These are phyloP conservation scores for Sclerotinia minor DNA, from an alignment of 2,329 filamentous ascomycete species.

Conservation along the genomic window DNA sequence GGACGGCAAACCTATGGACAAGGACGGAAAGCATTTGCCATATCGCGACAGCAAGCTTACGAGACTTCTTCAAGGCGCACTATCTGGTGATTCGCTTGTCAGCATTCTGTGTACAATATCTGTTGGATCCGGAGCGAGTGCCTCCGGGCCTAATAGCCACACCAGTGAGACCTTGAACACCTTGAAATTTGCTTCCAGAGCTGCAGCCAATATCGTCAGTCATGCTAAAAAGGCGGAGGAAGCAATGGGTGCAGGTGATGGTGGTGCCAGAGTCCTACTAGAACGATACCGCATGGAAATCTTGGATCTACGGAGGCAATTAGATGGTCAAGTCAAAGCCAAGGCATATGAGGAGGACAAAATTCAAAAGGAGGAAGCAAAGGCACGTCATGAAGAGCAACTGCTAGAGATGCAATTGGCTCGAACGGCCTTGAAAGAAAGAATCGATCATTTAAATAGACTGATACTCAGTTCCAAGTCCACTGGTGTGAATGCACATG, in stretches of 20 bases:
- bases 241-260: slow-evolving; percentile 78
- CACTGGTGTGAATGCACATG: slow-evolving; percentile 82
- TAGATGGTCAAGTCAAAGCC: slow-evolving; percentile 77
- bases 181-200: slow-evolving; percentile 91
- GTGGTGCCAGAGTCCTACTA: slow-evolving; percentile 80
- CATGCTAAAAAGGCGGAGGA: slow-evolving; percentile 92
- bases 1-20: slow-evolving; percentile 68
- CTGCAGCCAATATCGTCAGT: slow-evolving; percentile 97
- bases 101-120: slow-evolving; percentile 98
- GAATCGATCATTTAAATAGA: slow-evolving; percentile 94
- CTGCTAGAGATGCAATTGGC: slow-evolving; percentile 98
- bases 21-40: slow-evolving; percentile 87
- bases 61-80: slow-evolving; percentile 82
- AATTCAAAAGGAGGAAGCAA: slow-evolving; percentile 73
- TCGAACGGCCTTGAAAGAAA: slow-evolving; percentile 91
- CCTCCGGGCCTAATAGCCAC: slow-evolving; percentile 70
- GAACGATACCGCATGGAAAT: slow-evolving; percentile 88
- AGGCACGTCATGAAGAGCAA: slow-evolving; percentile 90
- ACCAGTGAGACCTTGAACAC: slow-evolving; percentile 91
- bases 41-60: slow-evolving; percentile 98
- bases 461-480: slow-evolving; percentile 95
- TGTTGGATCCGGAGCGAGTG: slow-evolving; percentile 73
- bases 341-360: slow-evolving; percentile 70
- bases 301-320: slow-evolving; percentile 72
- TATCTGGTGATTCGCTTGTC: slow-evolving; percentile 91